A percentile compares a stretch with the other conserved stretches of the same genome.
Conservation (phyloP, 1,284 basidiomycete species). For the Xerocomus nothofagi region DNA sequence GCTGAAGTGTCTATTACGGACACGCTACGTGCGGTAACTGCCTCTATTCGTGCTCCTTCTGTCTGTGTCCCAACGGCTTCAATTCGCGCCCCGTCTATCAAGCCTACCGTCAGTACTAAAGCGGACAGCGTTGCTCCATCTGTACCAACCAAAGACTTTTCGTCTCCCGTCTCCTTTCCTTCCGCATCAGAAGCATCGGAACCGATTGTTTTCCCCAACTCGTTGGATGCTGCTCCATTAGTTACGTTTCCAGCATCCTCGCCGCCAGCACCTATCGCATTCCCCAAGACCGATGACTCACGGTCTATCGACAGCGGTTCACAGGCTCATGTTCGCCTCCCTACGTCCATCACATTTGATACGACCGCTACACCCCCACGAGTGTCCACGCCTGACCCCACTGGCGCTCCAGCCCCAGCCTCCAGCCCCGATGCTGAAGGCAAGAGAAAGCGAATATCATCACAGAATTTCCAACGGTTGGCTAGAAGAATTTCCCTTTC, state of each 20-base stretch:
- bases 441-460: slow-evolving; percentile 74
- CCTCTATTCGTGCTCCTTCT: slow-evolving; percentile 22
- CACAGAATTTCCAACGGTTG: slow-evolving; percentile 79
- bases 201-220: slow-evolving; percentile 13
- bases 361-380: slow-evolving; percentile 43
- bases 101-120: slow-evolving; percentile 21
- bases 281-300: slow-evolving; percentile 42
- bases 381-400: slow-evolving; percentile 63
- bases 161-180: slow-evolving; percentile 17
- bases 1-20: slow-evolving; percentile 12
- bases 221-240: slow-evolving; percentile 11
- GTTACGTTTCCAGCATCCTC: slow-evolving; percentile 33
- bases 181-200: slow-evolving; percentile 14
- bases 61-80: slow-evolving; percentile 22
- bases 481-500: slow-evolving; percentile 71
- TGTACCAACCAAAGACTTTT: slow-evolving; percentile 28
- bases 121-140: slow-evolving; percentile 30
- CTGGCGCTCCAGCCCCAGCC: slow-evolving; percentile 44
- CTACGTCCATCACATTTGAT: slow-evolving; percentile 49
- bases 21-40: slow-evolving; percentile 19
- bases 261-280: slow-evolving; percentile 37
- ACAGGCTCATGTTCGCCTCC: slow-evolving; percentile 28
- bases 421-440: slow-evolving; percentile 67
- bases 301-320: slow-evolving; percentile 31
- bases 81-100: slow-evolving; percentile 27